phyloP scores from a whole-genome alignment of 208 protist genomes.

The Zelonia costaricensis region DNA sequence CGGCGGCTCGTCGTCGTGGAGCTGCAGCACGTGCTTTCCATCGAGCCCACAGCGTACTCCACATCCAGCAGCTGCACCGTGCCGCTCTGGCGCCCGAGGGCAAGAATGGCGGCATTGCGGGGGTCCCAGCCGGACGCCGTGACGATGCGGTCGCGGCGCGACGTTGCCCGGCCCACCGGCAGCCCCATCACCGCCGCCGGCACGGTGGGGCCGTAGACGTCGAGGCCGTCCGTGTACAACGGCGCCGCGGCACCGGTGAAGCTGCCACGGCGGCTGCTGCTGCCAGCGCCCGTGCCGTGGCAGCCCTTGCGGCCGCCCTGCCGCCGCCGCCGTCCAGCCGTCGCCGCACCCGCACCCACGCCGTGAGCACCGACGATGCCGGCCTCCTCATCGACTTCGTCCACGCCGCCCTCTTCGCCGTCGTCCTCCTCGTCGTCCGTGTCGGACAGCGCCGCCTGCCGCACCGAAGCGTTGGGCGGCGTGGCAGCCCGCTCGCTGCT shows the following conservation, averaged over 20 bases:
- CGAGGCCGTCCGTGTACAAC: slow-evolving; percentile 6
- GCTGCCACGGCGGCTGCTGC: neutral
- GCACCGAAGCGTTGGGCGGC: slow-evolving; percentile 6
- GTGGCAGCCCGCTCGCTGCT: slow-evolving; percentile 18
- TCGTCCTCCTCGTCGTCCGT: slow-evolving; percentile 3
- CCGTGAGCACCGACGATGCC: neutral
- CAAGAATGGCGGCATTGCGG: slow-evolving; percentile 53
- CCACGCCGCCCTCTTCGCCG: slow-evolving; percentile 7
- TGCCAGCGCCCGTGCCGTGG: neutral
- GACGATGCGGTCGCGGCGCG: slow-evolving; percentile 23
- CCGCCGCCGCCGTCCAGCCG: slow-evolving; percentile 1
- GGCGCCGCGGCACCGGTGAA: slow-evolving; percentile 1
- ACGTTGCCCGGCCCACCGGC: neutral
- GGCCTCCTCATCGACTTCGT: slow-evolving; percentile 6
- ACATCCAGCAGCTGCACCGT: slow-evolving; percentile 69
- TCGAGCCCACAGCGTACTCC: slow-evolving; percentile 38
- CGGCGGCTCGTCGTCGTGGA: slow-evolving; percentile 11
- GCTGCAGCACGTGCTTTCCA: slow-evolving; percentile 18
- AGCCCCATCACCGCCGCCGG: slow-evolving; percentile 9
- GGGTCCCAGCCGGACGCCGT: slow-evolving; percentile 65
- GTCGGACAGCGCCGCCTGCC: neutral
- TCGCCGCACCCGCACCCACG: slow-evolving; percentile 1
- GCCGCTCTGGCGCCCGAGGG: slow-evolving; percentile 55
- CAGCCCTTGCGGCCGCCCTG: neutral
- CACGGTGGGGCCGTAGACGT: neutral